These are phyloP conservation scores for Zasmidium citrigriseum DNA, from an alignment of 2,329 filamentous ascomycete species.

Conservation along the genomic window DNA sequence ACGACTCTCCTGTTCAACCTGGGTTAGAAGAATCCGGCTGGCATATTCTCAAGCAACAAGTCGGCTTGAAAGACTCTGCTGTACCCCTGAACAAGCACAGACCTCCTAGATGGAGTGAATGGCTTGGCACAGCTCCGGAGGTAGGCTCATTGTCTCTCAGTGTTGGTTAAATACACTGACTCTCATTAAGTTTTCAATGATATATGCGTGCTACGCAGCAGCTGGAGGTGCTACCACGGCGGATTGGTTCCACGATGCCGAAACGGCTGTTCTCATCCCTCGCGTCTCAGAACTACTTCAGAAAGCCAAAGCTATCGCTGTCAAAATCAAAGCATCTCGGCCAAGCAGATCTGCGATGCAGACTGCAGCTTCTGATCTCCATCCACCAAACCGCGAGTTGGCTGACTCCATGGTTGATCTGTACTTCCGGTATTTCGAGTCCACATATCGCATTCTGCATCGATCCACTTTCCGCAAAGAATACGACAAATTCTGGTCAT, in stretches of 20 bases:
- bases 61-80: neutral
- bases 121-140: neutral
- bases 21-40: neutral
- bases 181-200: neutral
- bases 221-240: neutral
- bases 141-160: neutral
- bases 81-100: neutral
- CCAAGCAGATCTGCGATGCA: neutral
- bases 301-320: neutral
- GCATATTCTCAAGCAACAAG: neutral
- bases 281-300: neutral
- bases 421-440: neutral
- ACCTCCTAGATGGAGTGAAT: neutral
- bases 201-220: neutral
- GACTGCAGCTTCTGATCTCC: neutral
- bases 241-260: neutral
- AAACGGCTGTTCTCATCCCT: neutral
- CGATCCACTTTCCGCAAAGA: neutral
- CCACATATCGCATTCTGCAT: neutral
- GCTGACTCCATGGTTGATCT: neutral
- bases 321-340: neutral
- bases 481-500: neutral
- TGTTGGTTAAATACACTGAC: neutral
- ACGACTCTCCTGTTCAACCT: neutral
- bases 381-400: neutral